Evolutionary conservation across 352 stramenopile genomes (phyloP), one percentile per base, ranked within the genome.

Genomic region (Achlya hypogyna): DNA sequence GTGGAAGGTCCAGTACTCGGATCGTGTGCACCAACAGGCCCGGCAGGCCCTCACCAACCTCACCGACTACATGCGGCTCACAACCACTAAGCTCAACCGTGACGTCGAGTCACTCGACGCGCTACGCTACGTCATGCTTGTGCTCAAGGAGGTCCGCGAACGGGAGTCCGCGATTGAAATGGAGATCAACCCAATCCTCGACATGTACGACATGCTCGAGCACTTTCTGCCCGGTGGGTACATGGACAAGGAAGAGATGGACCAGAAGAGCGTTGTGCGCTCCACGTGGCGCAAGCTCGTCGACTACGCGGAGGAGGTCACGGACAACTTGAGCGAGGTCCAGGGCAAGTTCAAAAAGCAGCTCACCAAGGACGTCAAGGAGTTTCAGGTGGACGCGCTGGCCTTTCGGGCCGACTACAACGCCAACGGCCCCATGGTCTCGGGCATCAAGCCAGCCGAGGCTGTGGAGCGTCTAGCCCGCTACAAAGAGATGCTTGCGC

Each of bases 201-300:
- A 95, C 69, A 95, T 96, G 87, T 96, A 96, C 65, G 74, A 86
- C 4, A 93, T 96, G 87, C 78, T 96, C 6, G 87, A 96, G 63
- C 82, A 93, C 45, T 95, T 88, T 51, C 62, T 96, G 1, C 87
- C 87, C 20, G 87, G 81, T 23, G 87, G 87, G 8, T 85, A 89
- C 66, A 90, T 95, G 73, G 83, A 95, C 65, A 88, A 89, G 49
- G 82, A 91, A 49, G 88, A 97, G 70, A 93, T 97, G 72, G 87
- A 97, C 51, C 82, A 97, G 63, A 96, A 96, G 69, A 93, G 78
- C 51, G 77, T 96, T 1, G 71, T 97, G 27, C 82, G 85, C 4
- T 78, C 78, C 23, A 79, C 76, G 16, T 97, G 91, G 90, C 75
- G 79, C 5, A 94, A 91, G 53, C 78, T 97, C 9, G 82, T 96